phyloP scores from a whole-genome alignment of 2,329 filamentous ascomycete species.

The Chalaropsis thielavioides region DNA sequence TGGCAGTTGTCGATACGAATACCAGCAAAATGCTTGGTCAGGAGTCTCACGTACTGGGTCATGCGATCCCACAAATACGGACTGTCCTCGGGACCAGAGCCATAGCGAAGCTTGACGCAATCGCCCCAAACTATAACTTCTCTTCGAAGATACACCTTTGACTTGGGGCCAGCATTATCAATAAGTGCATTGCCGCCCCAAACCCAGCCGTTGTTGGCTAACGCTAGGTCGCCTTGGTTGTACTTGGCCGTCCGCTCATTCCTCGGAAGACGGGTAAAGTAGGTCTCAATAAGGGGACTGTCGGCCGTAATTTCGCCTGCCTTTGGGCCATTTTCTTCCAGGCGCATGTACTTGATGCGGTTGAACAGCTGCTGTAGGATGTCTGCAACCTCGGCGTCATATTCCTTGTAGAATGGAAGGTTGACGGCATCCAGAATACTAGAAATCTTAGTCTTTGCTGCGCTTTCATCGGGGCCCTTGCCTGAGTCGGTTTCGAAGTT shows the following conservation, averaged over 20 bases:
- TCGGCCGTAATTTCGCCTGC: constrained; percentile 61
- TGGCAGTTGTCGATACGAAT: constrained; percentile 98
- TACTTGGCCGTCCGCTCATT: constrained; percentile 69
- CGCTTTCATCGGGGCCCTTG: constrained; percentile 32
- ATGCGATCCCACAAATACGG: constrained; percentile 94
- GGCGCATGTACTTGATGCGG: constrained; percentile 80
- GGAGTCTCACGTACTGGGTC: constrained; percentile 76
- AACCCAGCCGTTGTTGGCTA: constrained; percentile 97
- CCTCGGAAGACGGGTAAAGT: constrained; percentile 77
- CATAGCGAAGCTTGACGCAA: constrained; percentile 93
- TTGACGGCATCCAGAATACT: constrained; percentile 72
- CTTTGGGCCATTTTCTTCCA: constrained; percentile 87
- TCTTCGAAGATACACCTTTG: constrained; percentile 82
- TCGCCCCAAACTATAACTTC: constrained; percentile 98
- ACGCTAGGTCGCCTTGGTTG: constrained; percentile 57
- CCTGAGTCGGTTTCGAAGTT: constrained; percentile 36
- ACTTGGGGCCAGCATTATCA: constrained; percentile 82
- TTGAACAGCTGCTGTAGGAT: constrained; percentile 88
- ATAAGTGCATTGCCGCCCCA: constrained; percentile 92
- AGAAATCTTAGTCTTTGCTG: constrained; percentile 37
- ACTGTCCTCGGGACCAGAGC: constrained; percentile 63
- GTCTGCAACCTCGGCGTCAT: constrained; percentile 65
- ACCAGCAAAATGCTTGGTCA: constrained; percentile 89
- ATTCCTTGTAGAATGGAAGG: constrained; percentile 79
- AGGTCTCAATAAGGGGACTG: constrained; percentile 78